Conservation (phyloP, 2,329 filamentous ascomycete genomes). For the Colletotrichum spaethianum region DNA sequence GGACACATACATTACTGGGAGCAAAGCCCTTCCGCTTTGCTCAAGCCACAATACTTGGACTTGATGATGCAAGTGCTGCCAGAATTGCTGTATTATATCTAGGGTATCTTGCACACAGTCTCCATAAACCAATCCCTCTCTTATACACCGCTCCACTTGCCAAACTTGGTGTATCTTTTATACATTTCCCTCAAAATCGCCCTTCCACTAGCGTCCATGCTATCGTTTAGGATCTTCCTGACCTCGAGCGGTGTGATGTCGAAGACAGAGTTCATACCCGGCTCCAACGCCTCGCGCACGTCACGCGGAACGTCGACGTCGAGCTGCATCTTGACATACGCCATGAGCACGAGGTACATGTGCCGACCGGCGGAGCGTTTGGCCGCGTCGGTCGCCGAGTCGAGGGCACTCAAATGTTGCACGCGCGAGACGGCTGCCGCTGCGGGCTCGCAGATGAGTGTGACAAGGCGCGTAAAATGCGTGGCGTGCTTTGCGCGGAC, state of each 20-base stretch:
- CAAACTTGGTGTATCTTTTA: constrained; percentile 72
- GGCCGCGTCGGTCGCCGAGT: constrained; percentile 73
- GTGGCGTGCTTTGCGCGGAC: constrained; percentile 61
- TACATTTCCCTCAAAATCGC: constrained; percentile 72
- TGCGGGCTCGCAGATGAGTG: constrained; percentile 72
- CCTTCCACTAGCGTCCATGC: constrained; percentile 71
- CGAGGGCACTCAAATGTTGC: constrained; percentile 62
- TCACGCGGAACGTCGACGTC: constrained; percentile 65
- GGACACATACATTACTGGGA: neutral
- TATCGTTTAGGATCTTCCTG: constrained; percentile 71
- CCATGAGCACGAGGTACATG: constrained; percentile 73
- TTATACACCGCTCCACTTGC: constrained; percentile 74
- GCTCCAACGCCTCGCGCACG: constrained; percentile 69
- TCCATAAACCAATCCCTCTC: neutral
- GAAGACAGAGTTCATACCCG: constrained; percentile 71
- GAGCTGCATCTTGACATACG: constrained; percentile 74
- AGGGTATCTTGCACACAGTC: constrained; percentile 37
- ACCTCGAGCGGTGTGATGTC: constrained; percentile 70
- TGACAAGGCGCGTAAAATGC: constrained; percentile 68
- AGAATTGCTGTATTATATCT: constrained; percentile 26
- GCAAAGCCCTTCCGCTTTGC: neutral
- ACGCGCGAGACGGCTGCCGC: constrained; percentile 67
- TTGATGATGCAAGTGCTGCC: neutral
- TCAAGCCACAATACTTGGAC: neutral
- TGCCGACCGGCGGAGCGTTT: constrained; percentile 73